phyloP scores from a whole-genome alignment of 768 basidiomycete species.

The Agrocybe pediades region DNA sequence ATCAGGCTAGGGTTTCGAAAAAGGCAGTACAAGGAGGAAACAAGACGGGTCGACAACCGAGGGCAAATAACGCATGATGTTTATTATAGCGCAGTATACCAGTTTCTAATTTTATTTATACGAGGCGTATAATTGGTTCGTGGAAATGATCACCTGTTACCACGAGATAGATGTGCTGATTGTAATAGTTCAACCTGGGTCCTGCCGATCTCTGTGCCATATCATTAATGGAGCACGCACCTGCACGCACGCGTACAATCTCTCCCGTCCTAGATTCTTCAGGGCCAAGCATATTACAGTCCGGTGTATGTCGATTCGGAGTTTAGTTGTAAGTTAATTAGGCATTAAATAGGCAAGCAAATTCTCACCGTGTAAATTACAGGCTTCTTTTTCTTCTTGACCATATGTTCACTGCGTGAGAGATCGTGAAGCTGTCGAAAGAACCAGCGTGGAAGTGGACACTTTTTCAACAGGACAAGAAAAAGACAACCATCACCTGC shows the following conservation, averaged over 20 bases:
- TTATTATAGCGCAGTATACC: too few relatives aligned
- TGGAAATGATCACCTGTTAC: too few relatives aligned
- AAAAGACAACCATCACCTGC: slow-evolving; percentile 3
- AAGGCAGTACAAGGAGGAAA: not conserved
- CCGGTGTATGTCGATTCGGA: too few relatives aligned
- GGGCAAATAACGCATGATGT: not conserved
- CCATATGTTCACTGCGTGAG: not conserved
- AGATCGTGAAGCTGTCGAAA: not conserved
- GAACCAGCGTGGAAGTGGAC: slow-evolving; percentile 4
- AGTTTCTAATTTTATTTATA: not conserved
- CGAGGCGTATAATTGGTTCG: not conserved
- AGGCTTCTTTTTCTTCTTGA: not conserved
- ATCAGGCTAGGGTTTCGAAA: not conserved
- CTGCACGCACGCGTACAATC: too few relatives aligned
- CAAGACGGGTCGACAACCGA: not conserved
- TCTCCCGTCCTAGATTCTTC: too few relatives aligned
- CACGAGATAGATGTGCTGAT: too few relatives aligned
- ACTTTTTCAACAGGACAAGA: slow-evolving; percentile 3
- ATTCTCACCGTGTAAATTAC: not conserved
- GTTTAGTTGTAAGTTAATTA: too few relatives aligned
- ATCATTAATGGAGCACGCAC: too few relatives aligned
- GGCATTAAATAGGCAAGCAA: not conserved
- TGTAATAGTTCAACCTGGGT: too few relatives aligned
- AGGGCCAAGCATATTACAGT: too few relatives aligned
- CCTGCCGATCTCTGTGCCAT: too few relatives aligned